Conservation (phyloP, 83 land plant genomes). For the Picea mariana region DNA sequence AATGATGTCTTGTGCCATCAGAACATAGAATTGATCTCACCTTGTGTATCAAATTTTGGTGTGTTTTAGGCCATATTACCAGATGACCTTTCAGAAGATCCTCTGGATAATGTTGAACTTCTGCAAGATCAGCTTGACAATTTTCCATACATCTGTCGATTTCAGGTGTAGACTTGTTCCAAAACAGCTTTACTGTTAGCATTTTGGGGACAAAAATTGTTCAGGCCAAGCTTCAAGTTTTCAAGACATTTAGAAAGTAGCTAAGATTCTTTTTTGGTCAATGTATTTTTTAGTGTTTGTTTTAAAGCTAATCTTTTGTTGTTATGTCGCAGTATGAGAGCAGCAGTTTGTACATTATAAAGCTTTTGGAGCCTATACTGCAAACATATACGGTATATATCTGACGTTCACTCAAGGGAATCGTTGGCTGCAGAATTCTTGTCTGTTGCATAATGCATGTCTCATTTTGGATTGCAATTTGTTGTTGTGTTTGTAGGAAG, state of each 20-base stretch:
- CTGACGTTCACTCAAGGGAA: background rate
- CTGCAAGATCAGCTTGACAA: constrained; percentile 95
- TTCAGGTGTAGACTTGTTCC: constrained; percentile 57
- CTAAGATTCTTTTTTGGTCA: background rate
- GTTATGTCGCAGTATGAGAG: constrained; percentile 68
- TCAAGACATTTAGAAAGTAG: background rate
- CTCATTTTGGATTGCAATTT: background rate
- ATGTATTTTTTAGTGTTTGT: background rate
- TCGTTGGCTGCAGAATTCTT: background rate
- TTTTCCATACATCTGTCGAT: constrained; percentile 89
- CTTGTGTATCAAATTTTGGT: background rate
- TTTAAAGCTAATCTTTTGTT: background rate
- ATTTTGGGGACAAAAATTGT: background rate
- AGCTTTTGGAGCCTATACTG: constrained; percentile 85
- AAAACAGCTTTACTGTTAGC: background rate
- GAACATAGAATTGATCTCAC: background rate
- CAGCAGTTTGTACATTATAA: constrained; percentile 74
- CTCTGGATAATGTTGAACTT: constrained; percentile 89
- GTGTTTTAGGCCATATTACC: constrained; percentile 68
- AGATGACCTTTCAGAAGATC: constrained; percentile 83
- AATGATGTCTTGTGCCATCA: background rate
- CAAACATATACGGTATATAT: constrained; percentile 68
- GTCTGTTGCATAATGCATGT: background rate
- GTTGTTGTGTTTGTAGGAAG: constrained; percentile 59
- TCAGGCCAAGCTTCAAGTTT: background rate